Evolutionary conservation across 768 basidiomycete genomes (phyloP).

Genomic region (Podaxis pistillaris): DNA sequence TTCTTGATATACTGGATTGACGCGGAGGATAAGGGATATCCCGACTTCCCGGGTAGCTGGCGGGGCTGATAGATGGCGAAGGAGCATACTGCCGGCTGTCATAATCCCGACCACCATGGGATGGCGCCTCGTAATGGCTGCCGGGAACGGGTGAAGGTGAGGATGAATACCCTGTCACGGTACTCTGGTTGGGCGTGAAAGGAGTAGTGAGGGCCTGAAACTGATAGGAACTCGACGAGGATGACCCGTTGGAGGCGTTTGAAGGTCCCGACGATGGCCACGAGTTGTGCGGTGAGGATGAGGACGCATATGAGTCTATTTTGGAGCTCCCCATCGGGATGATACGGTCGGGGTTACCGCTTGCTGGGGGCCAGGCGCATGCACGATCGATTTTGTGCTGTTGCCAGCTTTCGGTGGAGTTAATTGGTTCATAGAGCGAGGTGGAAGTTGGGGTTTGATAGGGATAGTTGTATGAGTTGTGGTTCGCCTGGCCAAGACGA

Average conservation of each 20-base stretch:
- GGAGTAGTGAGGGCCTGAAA: slow-evolving; percentile 15
- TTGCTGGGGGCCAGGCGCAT: slow-evolving; percentile 9
- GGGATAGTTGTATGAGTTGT: slow-evolving; percentile 16
- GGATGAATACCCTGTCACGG: slow-evolving; percentile 12
- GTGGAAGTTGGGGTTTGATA: slow-evolving; percentile 13
- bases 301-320: slow-evolving; percentile 17
- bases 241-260: slow-evolving; percentile 5
- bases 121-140: slow-evolving; percentile 8
- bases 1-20: slow-evolving; percentile 18
- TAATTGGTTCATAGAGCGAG: slow-evolving; percentile 9
- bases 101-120: slow-evolving; percentile 19
- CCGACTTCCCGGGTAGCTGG: slow-evolving; percentile 20
- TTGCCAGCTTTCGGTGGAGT: slow-evolving; percentile 12
- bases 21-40: slow-evolving; percentile 21
- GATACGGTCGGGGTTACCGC: slow-evolving; percentile 11
- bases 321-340: slow-evolving; percentile 8
- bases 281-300: slow-evolving; percentile 13
- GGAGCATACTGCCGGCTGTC: slow-evolving; percentile 22
- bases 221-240: slow-evolving; percentile 6
- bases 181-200: slow-evolving; percentile 13
- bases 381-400: slow-evolving; percentile 14
- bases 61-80: slow-evolving; percentile 28
- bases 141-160: slow-evolving; percentile 11
- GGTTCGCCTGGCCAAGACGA: slow-evolving; percentile 15
- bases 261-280: slow-evolving; percentile 7